These are phyloP conservation scores for Oryza meyeriana DNA, from an alignment of 176 grass and related monocot genomes.

Conservation along the genomic window DNA sequence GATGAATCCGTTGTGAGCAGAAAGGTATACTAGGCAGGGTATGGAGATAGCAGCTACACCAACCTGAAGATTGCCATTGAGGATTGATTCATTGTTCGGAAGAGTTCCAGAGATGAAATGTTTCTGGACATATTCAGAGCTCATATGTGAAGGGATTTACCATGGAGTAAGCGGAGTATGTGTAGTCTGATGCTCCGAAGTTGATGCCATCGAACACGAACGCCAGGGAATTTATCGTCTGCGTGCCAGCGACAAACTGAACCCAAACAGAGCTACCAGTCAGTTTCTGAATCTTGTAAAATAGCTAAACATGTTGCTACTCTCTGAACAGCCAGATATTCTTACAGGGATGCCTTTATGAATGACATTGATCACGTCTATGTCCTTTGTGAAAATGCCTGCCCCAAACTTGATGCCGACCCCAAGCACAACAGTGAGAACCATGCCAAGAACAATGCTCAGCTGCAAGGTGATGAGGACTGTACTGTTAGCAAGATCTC, in stretches of 20 bases:
- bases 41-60: conserved; percentile 72
- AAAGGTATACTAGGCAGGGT: conserved; percentile 64
- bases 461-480: conserved; percentile 44
- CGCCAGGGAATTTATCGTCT: conserved; percentile 80
- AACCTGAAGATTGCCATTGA: conserved; percentile 57
- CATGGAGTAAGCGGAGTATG: conserved; percentile 93
- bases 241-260: conserved; percentile 89
- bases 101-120: conserved; percentile 20
- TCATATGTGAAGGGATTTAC: conserved; percentile 27
- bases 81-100: background rate
- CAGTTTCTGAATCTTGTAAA: background rate
- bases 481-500: background rate
- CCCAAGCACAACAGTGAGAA: conserved; percentile 65
- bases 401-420: conserved; percentile 77
- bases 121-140: background rate
- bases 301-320: background rate
- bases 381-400: conserved; percentile 81
- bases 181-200: conserved; percentile 91
- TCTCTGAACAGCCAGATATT: background rate
- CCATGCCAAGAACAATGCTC: conserved; percentile 70
- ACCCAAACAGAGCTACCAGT: conserved; percentile 4
- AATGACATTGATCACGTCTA: conserved; percentile 61
- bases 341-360: conserved; percentile 83
- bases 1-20: conserved; percentile 71
- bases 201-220: conserved; percentile 99